Percentiles rank a stretch among this genome's conserved stretches.
Conservation (phyloP, 208 protist genomes). For the Acanthamoeba castellanii region DNA sequence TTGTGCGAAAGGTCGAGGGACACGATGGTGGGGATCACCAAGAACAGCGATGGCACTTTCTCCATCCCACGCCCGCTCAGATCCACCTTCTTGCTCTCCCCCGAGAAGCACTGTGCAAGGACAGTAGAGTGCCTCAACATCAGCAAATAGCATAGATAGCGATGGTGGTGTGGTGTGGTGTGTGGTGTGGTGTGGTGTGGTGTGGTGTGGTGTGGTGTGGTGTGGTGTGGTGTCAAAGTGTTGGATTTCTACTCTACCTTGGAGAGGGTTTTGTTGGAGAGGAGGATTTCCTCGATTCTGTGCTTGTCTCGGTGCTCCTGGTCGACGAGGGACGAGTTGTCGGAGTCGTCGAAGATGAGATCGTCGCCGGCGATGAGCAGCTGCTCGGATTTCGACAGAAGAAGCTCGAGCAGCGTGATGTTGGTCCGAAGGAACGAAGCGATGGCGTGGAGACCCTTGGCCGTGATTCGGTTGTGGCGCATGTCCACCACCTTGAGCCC, state of each 20-base stretch:
- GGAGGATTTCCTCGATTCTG: slow-evolving; percentile 4
- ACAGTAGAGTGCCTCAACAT: too few relatives aligned
- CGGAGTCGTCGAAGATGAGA: slow-evolving; percentile 50
- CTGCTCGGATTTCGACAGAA: slow-evolving; percentile 12
- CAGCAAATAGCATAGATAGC: too few relatives aligned
- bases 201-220: too few relatives aligned
- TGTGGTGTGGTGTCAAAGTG: too few relatives aligned
- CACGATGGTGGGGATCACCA: slow-evolving; percentile 44
- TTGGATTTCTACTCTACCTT: neutral
- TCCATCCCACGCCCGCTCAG: slow-evolving; percentile 33
- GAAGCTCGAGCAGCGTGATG: slow-evolving; percentile 50
- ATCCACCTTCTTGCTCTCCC: slow-evolving; percentile 63
- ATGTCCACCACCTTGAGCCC: slow-evolving; percentile 58
- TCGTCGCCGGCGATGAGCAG: slow-evolving; percentile 50
- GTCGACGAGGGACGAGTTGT: neutral
- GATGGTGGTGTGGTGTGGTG: too few relatives aligned
- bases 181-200: too few relatives aligned
- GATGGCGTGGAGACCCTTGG: slow-evolving; percentile 29
- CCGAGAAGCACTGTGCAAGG: slow-evolving; percentile 46
- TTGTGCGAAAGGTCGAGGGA: slow-evolving; percentile 62
- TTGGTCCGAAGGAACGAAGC: neutral
- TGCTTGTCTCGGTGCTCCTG: slow-evolving; percentile 32
- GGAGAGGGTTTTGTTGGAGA: slow-evolving; percentile 35
- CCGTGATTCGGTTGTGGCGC: slow-evolving; percentile 38
- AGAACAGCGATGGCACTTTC: slow-evolving; percentile 24